Evolutionary conservation across 192 early-diverging fungal species (phyloP).

Genomic region (Thamnidium elegans): DNA sequence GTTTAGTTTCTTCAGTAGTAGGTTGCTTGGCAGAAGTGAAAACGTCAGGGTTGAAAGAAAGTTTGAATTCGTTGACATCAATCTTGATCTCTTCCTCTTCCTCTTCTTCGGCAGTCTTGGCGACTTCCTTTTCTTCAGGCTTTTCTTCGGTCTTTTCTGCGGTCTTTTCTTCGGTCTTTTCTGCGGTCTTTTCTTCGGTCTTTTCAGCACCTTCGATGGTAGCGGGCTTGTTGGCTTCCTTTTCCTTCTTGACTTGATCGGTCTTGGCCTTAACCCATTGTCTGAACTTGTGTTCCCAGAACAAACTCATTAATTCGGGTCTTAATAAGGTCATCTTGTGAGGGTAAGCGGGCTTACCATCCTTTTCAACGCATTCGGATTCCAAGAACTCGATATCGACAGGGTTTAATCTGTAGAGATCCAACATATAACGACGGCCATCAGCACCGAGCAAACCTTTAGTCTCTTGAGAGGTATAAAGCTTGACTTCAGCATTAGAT

Average conservation of each 20-base stretch:
- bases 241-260: slow-evolving; percentile 41
- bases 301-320: slow-evolving; percentile 81
- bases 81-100: slow-evolving; percentile 34
- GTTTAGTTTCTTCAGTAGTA: slow-evolving; percentile 19
- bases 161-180: slow-evolving; percentile 5
- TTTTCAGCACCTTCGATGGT: slow-evolving; percentile 20
- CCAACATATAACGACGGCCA: slow-evolving; percentile 87
- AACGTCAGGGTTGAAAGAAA: slow-evolving; percentile 60
- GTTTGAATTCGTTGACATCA: slow-evolving; percentile 40
- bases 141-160: slow-evolving; percentile 23
- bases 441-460: slow-evolving; percentile 94
- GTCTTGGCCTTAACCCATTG: slow-evolving; percentile 57
- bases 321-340: slow-evolving; percentile 83
- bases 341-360: slow-evolving; percentile 70
- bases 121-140: slow-evolving; percentile 13
- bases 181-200: slow-evolving; percentile 13
- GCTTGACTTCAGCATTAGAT: slow-evolving; percentile 54
- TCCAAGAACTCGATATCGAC: slow-evolving; percentile 90
- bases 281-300: slow-evolving; percentile 79
- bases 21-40: slow-evolving; percentile 53
- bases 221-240: slow-evolving; percentile 30
- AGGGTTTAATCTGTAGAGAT: slow-evolving; percentile 89
- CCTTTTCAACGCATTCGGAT: slow-evolving; percentile 54
- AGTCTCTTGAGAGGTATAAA: slow-evolving; percentile 84
- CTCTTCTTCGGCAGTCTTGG: slow-evolving; percentile 36